Evolutionary conservation across 768 basidiomycete genomes (phyloP), one percentile per base, ranked within the genome.

Genomic region (Amanita rubescens): DNA sequence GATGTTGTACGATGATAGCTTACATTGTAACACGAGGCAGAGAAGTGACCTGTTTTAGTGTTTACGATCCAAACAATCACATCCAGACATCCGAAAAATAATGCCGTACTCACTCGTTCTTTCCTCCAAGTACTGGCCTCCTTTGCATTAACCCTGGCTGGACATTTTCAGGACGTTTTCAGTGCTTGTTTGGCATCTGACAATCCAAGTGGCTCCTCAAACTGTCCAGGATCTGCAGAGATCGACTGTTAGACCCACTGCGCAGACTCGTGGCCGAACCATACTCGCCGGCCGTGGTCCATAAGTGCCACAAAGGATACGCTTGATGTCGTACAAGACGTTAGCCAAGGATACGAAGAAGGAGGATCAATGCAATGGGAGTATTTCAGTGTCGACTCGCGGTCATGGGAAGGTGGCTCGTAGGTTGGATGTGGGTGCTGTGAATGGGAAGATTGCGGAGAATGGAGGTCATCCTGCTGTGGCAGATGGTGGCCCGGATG

Each of bases 191-290:
- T 59, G 54, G 62, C 65, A 66, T 55, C 53, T 56, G 50, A 47
- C 57, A 55, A 72, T 80, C 75, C 75, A 86, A 80, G 69, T 81
- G 86, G 66, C 74, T 71, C 67, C 56, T 57, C 67, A 70, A 85
- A 85, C 81, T 75, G 76, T 83, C 67, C 67, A 65, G 76, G 72
- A 89, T 82, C 76, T 71, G 69, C 48, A 57, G 76, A 87, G 85
- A 85, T 85, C 83, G 69, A 67, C 55, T 44, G 32, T 51, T 57
- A 56, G 46, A 37, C 41, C 34, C 25, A 22, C 54, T 20, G 46
- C 54, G n/a, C 19, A 48, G 38, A 9, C 38, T 22, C 25, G 32
- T 37, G 32, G 41, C 20, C 33, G 30, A 44, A 22, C 17, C 22
- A 34, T 30, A 34, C 42, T 44, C 32, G 20, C 51, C 33, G 19